Evolutionary conservation across 441 rosid species (phyloP), one percentile per base, ranked within the genome.

Genomic region (Gossypium armourianum): DNA sequence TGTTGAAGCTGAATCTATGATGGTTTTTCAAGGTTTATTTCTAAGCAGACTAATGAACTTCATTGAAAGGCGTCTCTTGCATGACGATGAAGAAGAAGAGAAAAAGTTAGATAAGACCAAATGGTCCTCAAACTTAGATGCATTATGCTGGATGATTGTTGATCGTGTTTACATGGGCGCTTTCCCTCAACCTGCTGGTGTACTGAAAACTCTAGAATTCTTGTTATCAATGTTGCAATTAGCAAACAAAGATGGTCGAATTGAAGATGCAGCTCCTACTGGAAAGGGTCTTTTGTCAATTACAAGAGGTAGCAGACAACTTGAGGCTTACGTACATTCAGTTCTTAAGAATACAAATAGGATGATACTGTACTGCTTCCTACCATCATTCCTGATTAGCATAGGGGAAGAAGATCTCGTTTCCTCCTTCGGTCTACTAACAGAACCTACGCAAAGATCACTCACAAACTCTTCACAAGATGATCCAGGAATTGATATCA

Each of bases 121-220:
- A 66, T 96, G 99, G 99, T 90, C 99, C 52, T 82, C 88, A 4
- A 96, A 96, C 80, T 79, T 96, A 76, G 99, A 96, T 82, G 85
- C 97, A 16, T 84, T 96, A 69, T 89, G 97, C 75, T 91, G 96
- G 97, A 88, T 90, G 93, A 85, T 93, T 75, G 97, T 96, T 74
- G 99, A 96, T 80, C 94, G 97, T 56, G 92, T 88, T 28, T 96
- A 91, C 79, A 91, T 93, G 93, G 97, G 97, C 75, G 94, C 97
- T 73, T 90, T 96, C 80, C 93, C 97, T 79, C 97, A 86, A 77
- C 92, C 99, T 77, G 81, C 86, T 66, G 85, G 78, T 82, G 96
- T 91, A 74, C 80, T 93, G 67, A 89, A 82, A 79, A 95, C 90
- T 72, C 82, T 96, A 56, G 99, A 96, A 81, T 96, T 96, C 82